A percentile compares a stretch with the other conserved stretches of the same genome.
phyloP scores from a whole-genome alignment of 331 rosid genomes.

The Acacia concinna region DNA sequence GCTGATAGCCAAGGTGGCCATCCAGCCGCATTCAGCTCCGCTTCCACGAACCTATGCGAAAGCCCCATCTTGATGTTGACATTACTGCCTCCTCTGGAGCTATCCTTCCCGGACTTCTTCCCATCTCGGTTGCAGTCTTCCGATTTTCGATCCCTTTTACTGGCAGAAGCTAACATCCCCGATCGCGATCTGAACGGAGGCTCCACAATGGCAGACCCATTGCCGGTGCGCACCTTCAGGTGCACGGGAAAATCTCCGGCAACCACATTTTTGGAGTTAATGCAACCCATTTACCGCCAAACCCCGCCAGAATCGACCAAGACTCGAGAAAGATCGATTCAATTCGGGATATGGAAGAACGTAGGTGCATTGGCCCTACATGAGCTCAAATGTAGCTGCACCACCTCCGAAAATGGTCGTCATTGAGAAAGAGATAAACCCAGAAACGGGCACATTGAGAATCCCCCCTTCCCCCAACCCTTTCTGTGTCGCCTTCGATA shows the following conservation, averaged over 20 bases:
- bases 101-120: conserved; percentile 48
- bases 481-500: conserved; percentile 24
- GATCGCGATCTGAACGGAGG: conserved; percentile 32
- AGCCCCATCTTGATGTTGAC: conserved; percentile 56
- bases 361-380: conserved; percentile 55
- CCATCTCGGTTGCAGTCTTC: conserved; percentile 47
- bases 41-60: conserved; percentile 52
- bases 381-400: conserved; percentile 41
- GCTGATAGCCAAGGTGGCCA: conserved; percentile 96
- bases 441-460: conserved; percentile 30
- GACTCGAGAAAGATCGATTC: conserved; percentile 13
- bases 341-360: conserved; percentile 45
- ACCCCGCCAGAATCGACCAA: conserved; percentile 50
- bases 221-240: background rate
- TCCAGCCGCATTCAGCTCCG: conserved; percentile 92
- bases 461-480: conserved; percentile 10
- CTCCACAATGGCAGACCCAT: conserved; percentile 25
- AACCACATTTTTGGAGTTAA: conserved; percentile 64
- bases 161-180: conserved; percentile 10
- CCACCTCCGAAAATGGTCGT: background rate
- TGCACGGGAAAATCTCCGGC: conserved; percentile 37
- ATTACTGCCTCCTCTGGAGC: conserved; percentile 41
- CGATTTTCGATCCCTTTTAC: conserved; percentile 30
- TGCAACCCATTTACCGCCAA: conserved; percentile 81
- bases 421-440: conserved; percentile 23